Conservation (phyloP, 208 protist genomes). For the Leishmania braziliensis region DNA sequence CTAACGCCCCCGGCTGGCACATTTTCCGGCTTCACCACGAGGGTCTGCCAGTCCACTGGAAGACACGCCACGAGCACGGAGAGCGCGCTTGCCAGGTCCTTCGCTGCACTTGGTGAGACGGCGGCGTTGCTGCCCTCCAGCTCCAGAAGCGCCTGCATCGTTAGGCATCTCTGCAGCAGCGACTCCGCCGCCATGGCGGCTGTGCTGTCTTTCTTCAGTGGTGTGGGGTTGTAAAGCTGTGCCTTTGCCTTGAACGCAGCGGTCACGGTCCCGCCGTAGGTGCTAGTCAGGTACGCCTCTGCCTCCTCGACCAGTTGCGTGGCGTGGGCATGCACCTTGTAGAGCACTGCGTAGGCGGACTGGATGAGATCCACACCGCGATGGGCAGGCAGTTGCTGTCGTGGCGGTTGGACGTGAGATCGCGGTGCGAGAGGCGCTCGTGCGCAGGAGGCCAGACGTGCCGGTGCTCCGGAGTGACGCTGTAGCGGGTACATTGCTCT, state of each 20-base stretch:
- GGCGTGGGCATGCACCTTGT: conserved; percentile 7
- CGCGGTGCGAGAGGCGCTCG: neutral
- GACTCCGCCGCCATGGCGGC: neutral
- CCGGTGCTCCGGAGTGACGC: neutral
- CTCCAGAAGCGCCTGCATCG: conserved; percentile 8
- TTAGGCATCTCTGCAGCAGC: conserved; percentile 12
- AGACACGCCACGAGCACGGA: conserved; percentile 2
- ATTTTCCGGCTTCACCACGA: neutral
- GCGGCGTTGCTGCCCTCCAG: neutral
- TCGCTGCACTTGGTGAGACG: neutral
- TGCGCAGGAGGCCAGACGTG: neutral
- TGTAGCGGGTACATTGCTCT: neutral
- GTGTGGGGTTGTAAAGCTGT: neutral
- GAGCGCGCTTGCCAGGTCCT: neutral
- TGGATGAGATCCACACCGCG: neutral
- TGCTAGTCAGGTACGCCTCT: neutral
- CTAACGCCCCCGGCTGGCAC: neutral
- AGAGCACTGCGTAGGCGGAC: conserved; percentile 10
- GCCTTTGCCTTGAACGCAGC: neutral
- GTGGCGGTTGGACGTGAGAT: neutral
- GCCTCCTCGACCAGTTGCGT: conserved; percentile 10
- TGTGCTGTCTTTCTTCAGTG: neutral
- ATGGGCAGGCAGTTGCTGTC: neutral
- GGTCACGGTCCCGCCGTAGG: conserved; percentile 3
- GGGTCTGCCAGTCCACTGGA: conserved; percentile 8